These are phyloP conservation scores for Yarrowia yakushimensis DNA, from an alignment of 805 yeast species.

Conservation along the genomic window DNA sequence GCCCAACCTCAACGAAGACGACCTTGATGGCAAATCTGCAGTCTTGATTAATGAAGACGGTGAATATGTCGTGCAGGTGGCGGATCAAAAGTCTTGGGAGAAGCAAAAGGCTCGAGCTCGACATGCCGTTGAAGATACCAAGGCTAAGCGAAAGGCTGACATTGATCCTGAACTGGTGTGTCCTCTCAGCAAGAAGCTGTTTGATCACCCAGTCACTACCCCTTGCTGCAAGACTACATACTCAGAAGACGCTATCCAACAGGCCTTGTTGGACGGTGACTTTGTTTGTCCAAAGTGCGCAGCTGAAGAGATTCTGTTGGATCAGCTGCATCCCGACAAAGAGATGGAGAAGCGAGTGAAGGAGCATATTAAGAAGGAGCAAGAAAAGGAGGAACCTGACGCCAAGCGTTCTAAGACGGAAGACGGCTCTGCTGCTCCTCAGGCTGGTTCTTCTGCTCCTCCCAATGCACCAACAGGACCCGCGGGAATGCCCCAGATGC, in stretches of 20 bases:
- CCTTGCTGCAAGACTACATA: conserved; percentile 69
- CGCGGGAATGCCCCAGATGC: conserved; percentile 28
- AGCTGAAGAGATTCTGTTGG: conserved; percentile 68
- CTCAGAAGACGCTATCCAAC: conserved; percentile 62
- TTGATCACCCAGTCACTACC: conserved; percentile 71
- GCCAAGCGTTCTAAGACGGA: not conserved
- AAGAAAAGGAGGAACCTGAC: conserved; percentile 20
- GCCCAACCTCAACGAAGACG: conserved; percentile 52
- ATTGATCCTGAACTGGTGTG: conserved; percentile 64
- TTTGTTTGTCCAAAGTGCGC: conserved; percentile 89
- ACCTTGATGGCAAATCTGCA: conserved; percentile 47
- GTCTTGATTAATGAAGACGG: conserved; percentile 93
- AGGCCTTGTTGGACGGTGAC: conserved; percentile 69
- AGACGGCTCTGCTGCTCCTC: not conserved
- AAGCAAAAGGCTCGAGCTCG: conserved; percentile 59
- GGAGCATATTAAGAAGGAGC: conserved; percentile 38
- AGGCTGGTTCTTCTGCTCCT: not conserved
- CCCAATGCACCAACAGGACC: conserved; percentile 12
- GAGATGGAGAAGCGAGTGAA: conserved; percentile 56
- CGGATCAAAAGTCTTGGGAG: conserved; percentile 89
- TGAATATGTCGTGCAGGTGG: conserved; percentile 91
- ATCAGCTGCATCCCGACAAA: conserved; percentile 59
- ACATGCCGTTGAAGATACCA: conserved; percentile 31
- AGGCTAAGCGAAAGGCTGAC: conserved; percentile 44
- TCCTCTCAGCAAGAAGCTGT: conserved; percentile 63